Conservation (phyloP, 2,329 filamentous ascomycete genomes). For the Harringtonia aguacate region DNA sequence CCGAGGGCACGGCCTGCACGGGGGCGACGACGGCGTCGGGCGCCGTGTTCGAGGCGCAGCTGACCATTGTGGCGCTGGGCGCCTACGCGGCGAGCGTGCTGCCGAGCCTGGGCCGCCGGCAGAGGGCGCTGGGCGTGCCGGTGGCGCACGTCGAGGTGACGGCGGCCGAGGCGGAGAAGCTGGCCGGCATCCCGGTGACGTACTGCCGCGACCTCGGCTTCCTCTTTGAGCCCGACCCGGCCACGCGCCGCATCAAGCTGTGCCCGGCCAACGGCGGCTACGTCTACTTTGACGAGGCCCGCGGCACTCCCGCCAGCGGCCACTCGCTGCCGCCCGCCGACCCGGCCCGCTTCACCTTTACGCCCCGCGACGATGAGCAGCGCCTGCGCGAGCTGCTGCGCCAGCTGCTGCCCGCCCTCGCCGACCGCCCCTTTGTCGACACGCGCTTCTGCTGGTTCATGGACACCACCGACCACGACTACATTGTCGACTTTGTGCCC, state of each 20-base stretch:
- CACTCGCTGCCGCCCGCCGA: slow-evolving; percentile 15
- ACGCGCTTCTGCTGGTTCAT: slow-evolving; percentile 52
- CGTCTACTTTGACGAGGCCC: slow-evolving; percentile 26
- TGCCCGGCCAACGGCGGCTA: slow-evolving; percentile 49
- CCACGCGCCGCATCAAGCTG: slow-evolving; percentile 47
- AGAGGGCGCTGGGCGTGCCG: slow-evolving; percentile 46
- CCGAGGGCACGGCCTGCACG: slow-evolving; percentile 15
- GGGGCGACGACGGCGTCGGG: slow-evolving; percentile 17
- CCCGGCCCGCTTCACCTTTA: slow-evolving; percentile 40
- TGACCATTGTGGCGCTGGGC: slow-evolving; percentile 33
- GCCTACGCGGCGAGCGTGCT: slow-evolving; percentile 22
- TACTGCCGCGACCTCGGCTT: slow-evolving; percentile 52
- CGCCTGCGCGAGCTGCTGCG: slow-evolving; percentile 37
- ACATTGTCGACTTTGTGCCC: slow-evolving; percentile 48
- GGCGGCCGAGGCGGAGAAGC: slow-evolving; percentile 37
- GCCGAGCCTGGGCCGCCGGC: slow-evolving; percentile 35
- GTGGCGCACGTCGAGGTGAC: slow-evolving; percentile 49
- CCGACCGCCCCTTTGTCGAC: slow-evolving; percentile 42
- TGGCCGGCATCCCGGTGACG: slow-evolving; percentile 48
- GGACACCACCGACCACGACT: slow-evolving; percentile 50
- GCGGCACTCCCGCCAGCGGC: too few species aligned
- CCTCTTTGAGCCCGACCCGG: slow-evolving; percentile 52
- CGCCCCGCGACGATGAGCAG: slow-evolving; percentile 33
- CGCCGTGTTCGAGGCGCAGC: slow-evolving; percentile 18
- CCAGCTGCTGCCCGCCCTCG: slow-evolving; percentile 40